A percentile compares a stretch with the other conserved stretches of the same genome.
phyloP scores from a whole-genome alignment of 2,329 filamentous ascomycete species.

The Neonectria ditissima region DNA sequence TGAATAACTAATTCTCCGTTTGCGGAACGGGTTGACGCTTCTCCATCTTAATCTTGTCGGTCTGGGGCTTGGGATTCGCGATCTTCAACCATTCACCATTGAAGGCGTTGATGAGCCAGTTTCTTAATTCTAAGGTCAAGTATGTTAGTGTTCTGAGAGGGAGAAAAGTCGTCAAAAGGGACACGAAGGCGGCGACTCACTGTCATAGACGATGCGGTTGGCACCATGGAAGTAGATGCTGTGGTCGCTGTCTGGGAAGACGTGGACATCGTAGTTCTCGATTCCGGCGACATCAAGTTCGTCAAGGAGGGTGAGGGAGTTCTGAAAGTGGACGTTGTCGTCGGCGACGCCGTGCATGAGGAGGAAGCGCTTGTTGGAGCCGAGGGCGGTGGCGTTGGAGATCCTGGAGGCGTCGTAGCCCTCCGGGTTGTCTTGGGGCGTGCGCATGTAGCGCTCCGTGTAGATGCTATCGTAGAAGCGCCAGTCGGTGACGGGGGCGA shows the following conservation, averaged over 20 bases:
- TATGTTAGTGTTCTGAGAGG: constrained; percentile 7
- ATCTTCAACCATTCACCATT: constrained; percentile 91
- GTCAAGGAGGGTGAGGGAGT: constrained; percentile 88
- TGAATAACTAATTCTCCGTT: constrained; percentile 15
- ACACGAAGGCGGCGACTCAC: constrained; percentile 69
- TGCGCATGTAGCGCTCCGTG: constrained; percentile 98
- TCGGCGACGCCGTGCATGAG: constrained; percentile 97
- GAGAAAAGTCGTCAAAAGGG: not conserved
- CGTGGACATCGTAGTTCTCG: constrained; percentile 95
- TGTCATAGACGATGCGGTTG: constrained; percentile 90
- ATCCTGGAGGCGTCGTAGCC: constrained; percentile 85
- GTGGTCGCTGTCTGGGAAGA: constrained; percentile 97
- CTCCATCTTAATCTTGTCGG: constrained; percentile 44
- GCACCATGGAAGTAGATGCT: constrained; percentile 95
- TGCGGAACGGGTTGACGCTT: constrained; percentile 30
- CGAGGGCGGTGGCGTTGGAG: constrained; percentile 78
- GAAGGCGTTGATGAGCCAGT: constrained; percentile 97
- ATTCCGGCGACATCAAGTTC: constrained; percentile 83
- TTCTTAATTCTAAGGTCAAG: constrained; percentile 72
- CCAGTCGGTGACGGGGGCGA: constrained; percentile 99
- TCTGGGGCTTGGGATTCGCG: constrained; percentile 60
- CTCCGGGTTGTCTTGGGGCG: constrained; percentile 80
- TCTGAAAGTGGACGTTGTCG: constrained; percentile 98
- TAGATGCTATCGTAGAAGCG: constrained; percentile 94
- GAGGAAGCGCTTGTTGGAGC: constrained; percentile 85